Base-by-base conservation (phyloP, 345 rosid species). In the Arabis hirsuta region DNA sequence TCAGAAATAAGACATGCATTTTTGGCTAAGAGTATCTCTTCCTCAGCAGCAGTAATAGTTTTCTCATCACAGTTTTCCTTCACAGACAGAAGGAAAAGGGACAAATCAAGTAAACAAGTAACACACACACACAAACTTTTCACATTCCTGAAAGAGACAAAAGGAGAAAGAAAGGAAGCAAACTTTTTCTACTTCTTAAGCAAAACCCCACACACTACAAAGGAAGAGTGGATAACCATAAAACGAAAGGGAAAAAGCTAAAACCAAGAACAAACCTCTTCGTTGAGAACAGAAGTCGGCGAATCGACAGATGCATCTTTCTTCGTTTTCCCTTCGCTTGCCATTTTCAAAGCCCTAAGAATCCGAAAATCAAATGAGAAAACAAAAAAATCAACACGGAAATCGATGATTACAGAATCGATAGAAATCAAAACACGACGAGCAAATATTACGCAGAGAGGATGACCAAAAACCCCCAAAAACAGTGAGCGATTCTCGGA, bases 221-320 rank as follows among this genome's bases (percentile, higher is more conserved):
- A 7, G 13, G 24, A 36, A 27, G 65, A 9, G 4, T 9, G 22
- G 36, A 65, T 36, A 47, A 22, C 26, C 4, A 8, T 11, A 14
- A 19, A 65, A 31, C 13, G 24, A 13, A 60, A 9, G 27, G 31
- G 5, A 39, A 56, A 39, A 2, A 29, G 38, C 9, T 20, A 56
- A 39, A 55, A 29, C 32, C 2, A 24, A 70, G 47, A 48, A 62
- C 62, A 71, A 46, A 92, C 98, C 86, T 92, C 95, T 11, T 89
- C 96, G 57, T 73, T 87, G 9, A 94, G 94, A 55, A 94, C 98
- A 57, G 98, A 94, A 54, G 90, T 90, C 50, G 96, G 97, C 10
- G 98, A 93, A 53, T 85, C 92, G 20, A 80, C 90, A 20, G 86
- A 54, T 9, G 57, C 82, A 12, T 73, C 89, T 26, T 59, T 81